Evolutionary conservation across 1,139 yeast genomes (phyloP), one percentile per base, ranked within the genome.

Genomic region (Protomyces inouyei): DNA sequence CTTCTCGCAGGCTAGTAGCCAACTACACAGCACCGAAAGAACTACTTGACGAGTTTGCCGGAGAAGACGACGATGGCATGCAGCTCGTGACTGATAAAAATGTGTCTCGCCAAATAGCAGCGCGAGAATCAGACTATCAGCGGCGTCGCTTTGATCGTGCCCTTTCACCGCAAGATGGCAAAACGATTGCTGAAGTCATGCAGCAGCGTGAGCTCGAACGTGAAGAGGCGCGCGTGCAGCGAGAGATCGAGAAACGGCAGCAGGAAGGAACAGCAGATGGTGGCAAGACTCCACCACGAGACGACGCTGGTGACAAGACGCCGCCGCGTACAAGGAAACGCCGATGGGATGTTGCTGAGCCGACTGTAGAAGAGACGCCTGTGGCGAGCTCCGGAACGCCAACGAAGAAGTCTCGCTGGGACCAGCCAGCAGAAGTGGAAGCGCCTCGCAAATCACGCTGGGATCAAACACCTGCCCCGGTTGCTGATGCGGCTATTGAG

Each of bases 111-210:
- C 67, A 65, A 82, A 80, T 69, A 76, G 77, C 9, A 81, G 79
- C 68, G 18, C 61, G 68, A 12, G 65, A 66, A 40, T 73, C 76
- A 43, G 79, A 76, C 1, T 82, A 82, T 69, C 81, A 79, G 60
- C 73, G 74, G 67, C 73, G 79, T 67, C 71, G 82, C 67, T 75
- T 76, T 67, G 74, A 76, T 61, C 66, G 77, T 38, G 72, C 69
- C 59, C 70, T 71, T 55, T 75, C 72, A 5, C 77, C 72, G 48
- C 45, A 60, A 32, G 69, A 68, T 28, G 70, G 65, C n/a, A 36
- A 55, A 32, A 38, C 59, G 3, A 70, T 72, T 56, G 69, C 72
- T 60, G 70, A 72, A 37, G 68, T 71, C n/a, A 71, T 73, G 71
- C 74, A 71, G 53, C 68, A 70, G 55, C 69, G 74, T 36, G 76